Percentiles rank a stretch among this genome's conserved stretches.
Evolutionary conservation across 202 grass and related monocot species (phyloP).

Genomic region (Zizania palustris): DNA sequence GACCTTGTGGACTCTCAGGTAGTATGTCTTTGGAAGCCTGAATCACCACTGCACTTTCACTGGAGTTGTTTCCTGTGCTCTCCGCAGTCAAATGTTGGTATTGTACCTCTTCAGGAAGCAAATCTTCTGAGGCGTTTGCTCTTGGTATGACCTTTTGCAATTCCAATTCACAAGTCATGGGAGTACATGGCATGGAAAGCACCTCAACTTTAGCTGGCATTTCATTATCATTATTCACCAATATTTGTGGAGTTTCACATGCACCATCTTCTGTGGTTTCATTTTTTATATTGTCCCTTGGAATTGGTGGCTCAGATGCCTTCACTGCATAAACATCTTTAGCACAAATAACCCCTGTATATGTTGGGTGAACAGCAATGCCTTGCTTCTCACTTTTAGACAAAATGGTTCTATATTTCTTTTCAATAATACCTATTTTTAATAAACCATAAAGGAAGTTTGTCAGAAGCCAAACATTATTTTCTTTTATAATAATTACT

Average conservation of each 20-base stretch:
- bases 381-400: conserved; percentile 39
- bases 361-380: conserved; percentile 14
- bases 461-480: conserved; percentile 1
- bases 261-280: conserved; percentile 48
- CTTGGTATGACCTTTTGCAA: conserved; percentile 36
- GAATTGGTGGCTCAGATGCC: conserved; percentile 37
- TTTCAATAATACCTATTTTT: conserved; percentile 47
- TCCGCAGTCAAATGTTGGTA: conserved; percentile 24
- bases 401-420: conserved; percentile 42
- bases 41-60: conserved; percentile 19
- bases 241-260: conserved; percentile 36
- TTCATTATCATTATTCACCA: conserved; percentile 40
- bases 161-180: conserved; percentile 32
- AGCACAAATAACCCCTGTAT: conserved; percentile 34
- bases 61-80: conserved; percentile 25
- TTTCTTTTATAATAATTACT: background rate
- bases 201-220: conserved; percentile 44
- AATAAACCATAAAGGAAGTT: conserved; percentile 37
- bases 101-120: conserved; percentile 32
- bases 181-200: conserved; percentile 23
- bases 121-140: conserved; percentile 30
- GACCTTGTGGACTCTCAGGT: conserved; percentile 12
- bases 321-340: conserved; percentile 23
- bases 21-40: conserved; percentile 37
- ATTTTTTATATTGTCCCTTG: conserved; percentile 44